phyloP scores from a whole-genome alignment of 208 protist species.

The Sergeia podlipaevii region DNA sequence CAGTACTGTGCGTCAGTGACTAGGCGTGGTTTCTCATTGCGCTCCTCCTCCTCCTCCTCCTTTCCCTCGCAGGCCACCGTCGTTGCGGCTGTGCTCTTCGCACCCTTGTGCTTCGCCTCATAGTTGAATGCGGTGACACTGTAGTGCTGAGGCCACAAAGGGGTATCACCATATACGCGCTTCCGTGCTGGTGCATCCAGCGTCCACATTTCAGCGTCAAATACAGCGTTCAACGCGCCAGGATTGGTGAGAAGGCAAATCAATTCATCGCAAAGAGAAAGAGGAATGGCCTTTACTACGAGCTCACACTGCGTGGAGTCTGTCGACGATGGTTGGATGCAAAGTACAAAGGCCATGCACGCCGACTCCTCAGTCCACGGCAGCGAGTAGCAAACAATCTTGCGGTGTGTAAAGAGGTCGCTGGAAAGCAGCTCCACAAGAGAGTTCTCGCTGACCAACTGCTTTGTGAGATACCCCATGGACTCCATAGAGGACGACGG shows the following conservation, averaged over 20 bases:
- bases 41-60: background rate
- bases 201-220: conserved; percentile 28
- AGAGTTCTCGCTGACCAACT: conserved; percentile 18
- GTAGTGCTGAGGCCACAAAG: conserved; percentile 58
- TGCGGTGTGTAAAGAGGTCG: conserved; percentile 20
- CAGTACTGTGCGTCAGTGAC: conserved; percentile 22
- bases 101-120: background rate
- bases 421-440: conserved; percentile 21
- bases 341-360: conserved; percentile 34
- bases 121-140: conserved; percentile 40
- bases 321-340: background rate
- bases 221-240: conserved; percentile 22
- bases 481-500: background rate
- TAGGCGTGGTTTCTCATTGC: conserved; percentile 9
- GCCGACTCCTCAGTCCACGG: conserved; percentile 40
- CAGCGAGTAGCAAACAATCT: conserved; percentile 44
- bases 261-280: conserved; percentile 6
- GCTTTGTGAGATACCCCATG: conserved; percentile 2
- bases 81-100: too few relatives aligned
- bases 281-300: background rate
- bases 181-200: background rate
- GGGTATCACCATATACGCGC: conserved; percentile 47
- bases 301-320: background rate
- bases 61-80: too few relatives aligned
- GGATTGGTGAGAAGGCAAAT: conserved; percentile 9